Evolutionary conservation across 1,139 yeast genomes (phyloP).

Genomic region (Suhomyces bolitotheri): DNA sequence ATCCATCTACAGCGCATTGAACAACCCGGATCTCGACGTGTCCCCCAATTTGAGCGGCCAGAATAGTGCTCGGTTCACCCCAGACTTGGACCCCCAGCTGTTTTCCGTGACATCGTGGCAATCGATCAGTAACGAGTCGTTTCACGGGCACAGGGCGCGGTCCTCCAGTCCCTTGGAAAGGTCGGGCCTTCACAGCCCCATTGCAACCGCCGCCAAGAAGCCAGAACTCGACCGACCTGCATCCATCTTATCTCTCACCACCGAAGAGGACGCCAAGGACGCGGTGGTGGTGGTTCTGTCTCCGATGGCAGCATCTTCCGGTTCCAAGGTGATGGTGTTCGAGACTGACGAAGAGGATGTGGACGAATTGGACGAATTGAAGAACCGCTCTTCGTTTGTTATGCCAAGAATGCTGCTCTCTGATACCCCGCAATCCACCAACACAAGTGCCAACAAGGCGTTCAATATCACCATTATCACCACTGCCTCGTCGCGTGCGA

Average conservation of each 20-base stretch:
- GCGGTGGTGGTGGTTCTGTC: slow-evolving; percentile 19
- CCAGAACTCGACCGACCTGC: slow-evolving; percentile 16
- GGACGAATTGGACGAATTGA: slow-evolving; percentile 25
- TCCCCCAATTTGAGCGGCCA: slow-evolving; percentile 14
- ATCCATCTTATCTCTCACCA: slow-evolving; percentile 26
- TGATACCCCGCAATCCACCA: slow-evolving; percentile 1
- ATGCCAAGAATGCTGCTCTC: slow-evolving; percentile 38
- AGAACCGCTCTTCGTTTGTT: slow-evolving; percentile 28
- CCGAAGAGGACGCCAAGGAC: slow-evolving; percentile 29
- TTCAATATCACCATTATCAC: slow-evolving; percentile 24
- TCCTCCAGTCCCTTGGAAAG: slow-evolving; percentile 2
- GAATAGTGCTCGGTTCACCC: slow-evolving; percentile 11
- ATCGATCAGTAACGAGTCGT: slow-evolving; percentile 16
- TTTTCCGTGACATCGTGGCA: slow-evolving; percentile 25
- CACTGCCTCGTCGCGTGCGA: slow-evolving; percentile 19
- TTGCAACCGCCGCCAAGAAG: not conserved
- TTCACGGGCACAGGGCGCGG: slow-evolving; percentile 4
- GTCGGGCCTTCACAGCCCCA: slow-evolving; percentile 3
- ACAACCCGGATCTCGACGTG: slow-evolving; percentile 45
- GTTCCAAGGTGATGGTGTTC: slow-evolving; percentile 38
- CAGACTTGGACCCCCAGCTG: slow-evolving; percentile 17
- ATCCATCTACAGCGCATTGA: slow-evolving; percentile 42
- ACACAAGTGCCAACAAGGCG: slow-evolving; percentile 12
- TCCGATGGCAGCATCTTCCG: slow-evolving; percentile 13
- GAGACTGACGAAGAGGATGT: slow-evolving; percentile 47